These are phyloP conservation scores for Plasmopara muralis DNA, from an alignment of 352 stramenopile species.

Conservation along the genomic window DNA sequence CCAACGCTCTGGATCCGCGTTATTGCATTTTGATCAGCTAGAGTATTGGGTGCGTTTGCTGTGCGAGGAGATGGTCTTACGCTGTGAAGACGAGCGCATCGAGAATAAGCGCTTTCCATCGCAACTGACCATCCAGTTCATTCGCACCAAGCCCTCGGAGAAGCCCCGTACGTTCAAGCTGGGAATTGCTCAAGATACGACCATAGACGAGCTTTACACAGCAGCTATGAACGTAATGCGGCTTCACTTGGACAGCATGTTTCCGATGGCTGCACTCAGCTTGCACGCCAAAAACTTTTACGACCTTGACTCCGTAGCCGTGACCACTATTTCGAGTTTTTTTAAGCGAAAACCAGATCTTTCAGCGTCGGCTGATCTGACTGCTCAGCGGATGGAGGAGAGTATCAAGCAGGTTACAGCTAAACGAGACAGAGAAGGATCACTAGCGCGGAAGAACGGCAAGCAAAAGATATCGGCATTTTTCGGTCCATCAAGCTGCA, in stretches of 20 bases:
- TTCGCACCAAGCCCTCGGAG: constrained; percentile 26
- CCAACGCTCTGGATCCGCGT: constrained; percentile 38
- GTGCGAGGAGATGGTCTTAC: constrained; percentile 65
- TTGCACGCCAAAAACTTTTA: constrained; percentile 74
- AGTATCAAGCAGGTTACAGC: constrained; percentile 19
- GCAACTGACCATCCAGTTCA: constrained; percentile 50
- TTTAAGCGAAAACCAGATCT: constrained; percentile 36
- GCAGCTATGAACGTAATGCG: constrained; percentile 48
- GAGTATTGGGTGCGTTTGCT: constrained; percentile 73
- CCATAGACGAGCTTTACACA: constrained; percentile 44
- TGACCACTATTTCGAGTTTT: constrained; percentile 62
- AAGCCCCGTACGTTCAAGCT: constrained; percentile 51
- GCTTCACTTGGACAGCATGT: constrained; percentile 41
- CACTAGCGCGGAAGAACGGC: constrained; percentile 11
- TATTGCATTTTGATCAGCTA: constrained; percentile 47
- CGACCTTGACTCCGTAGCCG: constrained; percentile 29
- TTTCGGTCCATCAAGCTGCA: constrained; percentile 20
- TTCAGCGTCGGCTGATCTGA: constrained; percentile 3
- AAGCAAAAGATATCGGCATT: constrained; percentile 59
- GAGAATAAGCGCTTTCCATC: constrained; percentile 76
- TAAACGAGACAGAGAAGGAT: constrained; percentile 14
- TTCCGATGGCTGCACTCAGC: constrained; percentile 48
- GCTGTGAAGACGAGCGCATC: constrained; percentile 68
- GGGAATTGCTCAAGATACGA: constrained; percentile 48
- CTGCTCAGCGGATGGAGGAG: constrained; percentile 19